Evolutionary conservation across 2,329 filamentous ascomycete species (phyloP), one percentile per base, ranked within the genome.

Genomic region (Clarireedia monteithiana): DNA sequence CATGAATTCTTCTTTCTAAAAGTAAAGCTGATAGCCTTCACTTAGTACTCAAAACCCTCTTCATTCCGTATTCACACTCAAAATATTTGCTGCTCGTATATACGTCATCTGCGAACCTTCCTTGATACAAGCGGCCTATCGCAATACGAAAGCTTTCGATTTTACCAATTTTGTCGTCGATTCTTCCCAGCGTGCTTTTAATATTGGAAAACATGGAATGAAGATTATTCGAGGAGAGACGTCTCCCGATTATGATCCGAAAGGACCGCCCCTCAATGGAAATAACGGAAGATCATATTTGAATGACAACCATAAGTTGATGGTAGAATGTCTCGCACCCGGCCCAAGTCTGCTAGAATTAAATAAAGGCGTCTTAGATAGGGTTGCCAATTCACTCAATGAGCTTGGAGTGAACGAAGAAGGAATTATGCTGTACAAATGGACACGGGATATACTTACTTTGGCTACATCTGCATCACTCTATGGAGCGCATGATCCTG

Each of bases 401-500:
- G 50, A 47, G 5, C 60, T 70, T 40, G 58, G n/a, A 30, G 50
- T 59, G 15, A 60, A 69, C 26, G 64, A 72, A 7, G 65, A 68
- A 1, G 70, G 70, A 12, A 39, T 62, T 47, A 52, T 48, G 12
- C 53, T 78, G 0, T 78, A 69, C 58, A 46, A 64, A 4, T 77
- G 73, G 73, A 57, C 71, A 27, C 68, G 73, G n/a, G 62, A 73
- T 36, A 59, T 69, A 4, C 69, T 77, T 57, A 73, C 71, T 2
- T 52, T 70, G 3, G 73, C 74, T 9, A 73, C 72, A 0, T 69
- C 70, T 5, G 61, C 68, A 24, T 71, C 73, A 3, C 64, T 79
- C n/a, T 79, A 74, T 56, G 76, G 77, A 1, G 69, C 72, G 1
- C 55, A 71, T 0, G 76, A 78, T 60, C 74, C 75, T 0, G 69